Percentiles rank a stretch among this genome's conserved stretches.
phyloP scores from a whole-genome alignment of 805 yeast genomes.

The Metschnikowia shivogae region DNA sequence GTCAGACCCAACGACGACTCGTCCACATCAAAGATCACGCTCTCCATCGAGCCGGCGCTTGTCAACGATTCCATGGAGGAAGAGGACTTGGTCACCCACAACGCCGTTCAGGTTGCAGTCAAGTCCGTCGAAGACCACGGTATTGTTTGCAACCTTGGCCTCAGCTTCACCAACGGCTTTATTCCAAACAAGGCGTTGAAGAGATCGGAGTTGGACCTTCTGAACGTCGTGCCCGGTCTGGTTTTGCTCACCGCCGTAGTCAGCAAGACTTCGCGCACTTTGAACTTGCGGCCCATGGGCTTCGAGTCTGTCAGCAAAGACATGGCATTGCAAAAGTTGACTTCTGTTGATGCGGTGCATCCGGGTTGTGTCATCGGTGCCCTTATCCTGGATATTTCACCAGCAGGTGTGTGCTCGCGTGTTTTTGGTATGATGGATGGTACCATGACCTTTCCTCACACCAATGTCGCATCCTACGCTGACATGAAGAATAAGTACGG shows the following conservation, averaged over 20 bases:
- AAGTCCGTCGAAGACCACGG: constrained; percentile 92
- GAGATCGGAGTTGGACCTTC: constrained; percentile 32
- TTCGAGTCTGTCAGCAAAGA: constrained; percentile 45
- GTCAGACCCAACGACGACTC: constrained; percentile 46
- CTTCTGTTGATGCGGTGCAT: constrained; percentile 73
- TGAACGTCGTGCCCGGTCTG: constrained; percentile 51
- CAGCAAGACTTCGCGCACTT: constrained; percentile 48
- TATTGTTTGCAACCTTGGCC: constrained; percentile 68
- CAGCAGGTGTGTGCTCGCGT: constrained; percentile 66
- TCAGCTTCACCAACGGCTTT: constrained; percentile 59
- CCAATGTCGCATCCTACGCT: constrained; percentile 43
- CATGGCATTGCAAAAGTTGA: constrained; percentile 46
- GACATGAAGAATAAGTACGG: constrained; percentile 58
- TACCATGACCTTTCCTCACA: constrained; percentile 64
- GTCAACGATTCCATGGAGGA: constrained; percentile 59
- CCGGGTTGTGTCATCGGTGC: constrained; percentile 86
- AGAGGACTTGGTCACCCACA: constrained; percentile 63
- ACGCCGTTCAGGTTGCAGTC: constrained; percentile 71
- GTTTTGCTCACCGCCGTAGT: constrained; percentile 56
- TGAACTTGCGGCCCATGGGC: constrained; percentile 50
- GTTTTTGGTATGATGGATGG: constrained; percentile 74
- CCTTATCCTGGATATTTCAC: constrained; percentile 53
- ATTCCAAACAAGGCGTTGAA: constrained; percentile 64
- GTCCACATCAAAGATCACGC: constrained; percentile 46
- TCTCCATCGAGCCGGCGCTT: constrained; percentile 68